phyloP scores from a whole-genome alignment of 257 asterid species.

The Scutellaria barbata region DNA sequence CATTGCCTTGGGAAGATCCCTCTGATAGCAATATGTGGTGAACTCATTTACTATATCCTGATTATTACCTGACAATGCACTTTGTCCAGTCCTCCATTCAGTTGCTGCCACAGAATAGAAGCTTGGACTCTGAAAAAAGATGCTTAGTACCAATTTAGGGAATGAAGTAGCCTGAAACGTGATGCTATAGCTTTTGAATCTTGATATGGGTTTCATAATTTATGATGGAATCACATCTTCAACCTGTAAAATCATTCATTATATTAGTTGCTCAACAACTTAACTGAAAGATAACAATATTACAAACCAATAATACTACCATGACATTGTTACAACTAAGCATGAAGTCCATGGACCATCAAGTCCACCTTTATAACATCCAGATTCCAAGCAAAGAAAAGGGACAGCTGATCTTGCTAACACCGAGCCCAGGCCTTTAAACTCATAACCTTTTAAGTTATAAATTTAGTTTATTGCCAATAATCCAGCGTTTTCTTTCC shows the following conservation, averaged over 20 bases:
- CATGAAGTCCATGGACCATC: background rate
- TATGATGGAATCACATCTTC: conserved; percentile 27
- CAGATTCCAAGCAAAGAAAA: background rate
- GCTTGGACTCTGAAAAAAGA: background rate
- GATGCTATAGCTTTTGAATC: conserved; percentile 30
- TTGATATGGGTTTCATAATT: conserved; percentile 29
- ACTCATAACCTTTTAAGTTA: background rate
- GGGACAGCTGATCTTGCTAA: background rate
- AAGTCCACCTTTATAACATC: background rate
- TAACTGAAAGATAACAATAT: background rate
- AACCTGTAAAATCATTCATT: conserved; percentile 29
- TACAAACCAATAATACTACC: background rate
- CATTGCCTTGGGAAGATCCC: conserved; percentile 74
- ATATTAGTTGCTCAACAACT: conserved; percentile 18
- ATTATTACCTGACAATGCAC: conserved; percentile 23
- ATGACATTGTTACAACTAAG: background rate
- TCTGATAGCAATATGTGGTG: conserved; percentile 54
- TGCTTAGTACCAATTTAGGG: conserved; percentile 19
- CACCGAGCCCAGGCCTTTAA: background rate
- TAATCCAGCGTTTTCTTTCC: background rate
- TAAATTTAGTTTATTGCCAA: background rate
- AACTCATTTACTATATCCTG: conserved; percentile 49
- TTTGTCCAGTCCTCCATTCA: conserved; percentile 35
- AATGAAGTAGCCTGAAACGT: conserved; percentile 7
- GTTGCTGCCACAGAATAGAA: conserved; percentile 40